A percentile compares a stretch with the other conserved stretches of the same genome.
Conservation (phyloP, 768 basidiomycete species). For the Fomitopsis serialis region DNA sequence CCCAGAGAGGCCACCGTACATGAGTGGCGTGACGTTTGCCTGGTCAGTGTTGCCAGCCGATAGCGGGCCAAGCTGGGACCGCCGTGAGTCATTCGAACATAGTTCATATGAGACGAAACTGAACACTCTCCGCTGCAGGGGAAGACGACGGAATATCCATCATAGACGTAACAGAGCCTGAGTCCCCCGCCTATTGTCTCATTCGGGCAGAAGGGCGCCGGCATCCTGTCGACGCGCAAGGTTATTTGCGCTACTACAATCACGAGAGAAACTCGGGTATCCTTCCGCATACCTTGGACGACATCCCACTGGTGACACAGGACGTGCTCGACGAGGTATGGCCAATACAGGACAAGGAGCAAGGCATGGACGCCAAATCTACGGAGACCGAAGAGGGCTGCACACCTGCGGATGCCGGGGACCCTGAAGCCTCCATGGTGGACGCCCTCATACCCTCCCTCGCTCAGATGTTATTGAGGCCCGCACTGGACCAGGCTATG, state of each 20-base stretch:
- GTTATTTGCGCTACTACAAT: background rate
- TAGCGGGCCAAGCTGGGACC: slow-evolving; percentile 22
- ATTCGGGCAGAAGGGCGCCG: background rate
- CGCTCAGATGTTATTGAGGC: slow-evolving; percentile 21
- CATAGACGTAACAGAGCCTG: background rate
- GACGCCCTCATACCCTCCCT: slow-evolving; percentile 18
- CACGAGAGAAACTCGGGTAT: too few species aligned
- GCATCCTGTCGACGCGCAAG: background rate
- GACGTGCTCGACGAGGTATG: background rate
- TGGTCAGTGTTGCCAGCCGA: slow-evolving; percentile 14
- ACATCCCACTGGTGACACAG: background rate
- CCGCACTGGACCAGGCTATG: slow-evolving; percentile 23
- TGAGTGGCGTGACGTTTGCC: slow-evolving; percentile 14
- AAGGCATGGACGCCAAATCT: too few species aligned
- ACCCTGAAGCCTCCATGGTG: background rate
- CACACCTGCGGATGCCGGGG: background rate
- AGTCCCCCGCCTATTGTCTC: background rate
- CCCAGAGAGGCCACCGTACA: slow-evolving; percentile 3
- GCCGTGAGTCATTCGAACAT: slow-evolving; percentile 16
- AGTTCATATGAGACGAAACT: background rate
- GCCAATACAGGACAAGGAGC: background rate
- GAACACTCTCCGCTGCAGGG: background rate
- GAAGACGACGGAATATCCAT: background rate
- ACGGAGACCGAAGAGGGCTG: too few species aligned
- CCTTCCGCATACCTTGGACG: background rate